Evolutionary conservation across 371 early-diverging fungal species (phyloP).

Genomic region (Vairimorpha apis): DNA sequence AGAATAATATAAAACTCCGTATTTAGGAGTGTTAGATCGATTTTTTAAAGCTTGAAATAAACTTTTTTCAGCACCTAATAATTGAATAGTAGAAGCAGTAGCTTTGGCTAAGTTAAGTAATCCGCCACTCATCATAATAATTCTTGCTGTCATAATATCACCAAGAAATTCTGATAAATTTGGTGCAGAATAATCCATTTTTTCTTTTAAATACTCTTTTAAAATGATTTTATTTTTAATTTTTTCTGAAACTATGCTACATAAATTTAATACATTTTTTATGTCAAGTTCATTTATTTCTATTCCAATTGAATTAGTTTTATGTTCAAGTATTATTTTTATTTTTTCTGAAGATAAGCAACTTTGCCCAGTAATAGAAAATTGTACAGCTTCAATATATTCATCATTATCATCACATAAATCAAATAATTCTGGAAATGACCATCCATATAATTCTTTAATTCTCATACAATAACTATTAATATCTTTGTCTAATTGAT

Average conservation of each 20-base stretch:
- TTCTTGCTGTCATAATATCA: constrained; percentile 81
- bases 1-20: constrained; percentile 90
- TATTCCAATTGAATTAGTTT: constrained; percentile 21
- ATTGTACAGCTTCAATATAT: constrained; percentile 12
- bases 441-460: constrained; percentile 21
- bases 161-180: constrained; percentile 92
- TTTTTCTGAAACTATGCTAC: constrained; percentile 21
- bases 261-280: constrained; percentile 14
- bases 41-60: constrained; percentile 92
- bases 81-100: constrained; percentile 93
- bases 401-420: constrained; percentile 19
- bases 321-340: neutral
- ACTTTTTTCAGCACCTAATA: constrained; percentile 96
- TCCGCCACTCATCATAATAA: constrained; percentile 90
- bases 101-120: constrained; percentile 86
- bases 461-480: constrained; percentile 81
- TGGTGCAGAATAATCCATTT: constrained; percentile 90
- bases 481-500: constrained; percentile 84
- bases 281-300: constrained; percentile 17
- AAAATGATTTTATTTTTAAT: constrained; percentile 70
- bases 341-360: neutral
- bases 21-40: constrained; percentile 92
- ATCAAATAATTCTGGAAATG: constrained; percentile 11
- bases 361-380: neutral
- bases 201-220: constrained; percentile 67